phyloP scores from a whole-genome alignment of 495 filamentous ascomycete genomes.

The Tuber borchii region DNA sequence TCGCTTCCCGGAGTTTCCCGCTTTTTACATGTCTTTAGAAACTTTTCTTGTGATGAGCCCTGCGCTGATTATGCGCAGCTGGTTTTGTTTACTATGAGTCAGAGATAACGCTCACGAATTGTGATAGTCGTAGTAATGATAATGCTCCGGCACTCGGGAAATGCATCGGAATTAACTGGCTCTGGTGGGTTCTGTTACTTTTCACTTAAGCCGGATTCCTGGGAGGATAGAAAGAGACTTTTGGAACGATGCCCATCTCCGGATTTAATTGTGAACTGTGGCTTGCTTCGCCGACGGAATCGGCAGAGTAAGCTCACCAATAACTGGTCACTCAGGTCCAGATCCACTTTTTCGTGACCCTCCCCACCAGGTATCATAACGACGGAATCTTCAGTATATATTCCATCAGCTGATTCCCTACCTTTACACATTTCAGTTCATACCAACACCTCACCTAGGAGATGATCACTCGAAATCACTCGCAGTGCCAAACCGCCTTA shows the following conservation, averaged over 20 bases:
- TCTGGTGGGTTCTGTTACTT: background rate
- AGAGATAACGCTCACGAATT: background rate
- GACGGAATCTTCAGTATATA: background rate
- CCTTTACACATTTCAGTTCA: background rate
- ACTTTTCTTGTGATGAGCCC: background rate
- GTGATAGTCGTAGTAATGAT: slow-evolving; percentile 6
- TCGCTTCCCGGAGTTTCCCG: background rate
- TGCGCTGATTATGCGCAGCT: slow-evolving; percentile 2
- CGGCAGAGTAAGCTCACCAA: background rate
- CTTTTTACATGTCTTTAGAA: background rate
- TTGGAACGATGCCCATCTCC: background rate
- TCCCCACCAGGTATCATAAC: background rate
- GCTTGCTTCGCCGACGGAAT: slow-evolving; percentile 2
- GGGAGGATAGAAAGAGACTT: background rate
- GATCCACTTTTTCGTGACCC: background rate
- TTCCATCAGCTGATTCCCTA: background rate
- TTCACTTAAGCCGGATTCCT: background rate
- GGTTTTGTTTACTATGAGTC: slow-evolving; percentile 3
- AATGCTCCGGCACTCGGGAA: background rate
- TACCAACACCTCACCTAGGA: background rate
- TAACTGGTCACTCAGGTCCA: background rate
- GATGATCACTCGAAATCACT: background rate
- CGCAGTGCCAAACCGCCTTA: background rate
- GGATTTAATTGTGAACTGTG: background rate
- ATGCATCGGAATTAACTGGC: slow-evolving; percentile 1